These are phyloP conservation scores for Sporisorium exsertum DNA, from an alignment of 1,284 basidiomycete species.

Conservation along the genomic window DNA sequence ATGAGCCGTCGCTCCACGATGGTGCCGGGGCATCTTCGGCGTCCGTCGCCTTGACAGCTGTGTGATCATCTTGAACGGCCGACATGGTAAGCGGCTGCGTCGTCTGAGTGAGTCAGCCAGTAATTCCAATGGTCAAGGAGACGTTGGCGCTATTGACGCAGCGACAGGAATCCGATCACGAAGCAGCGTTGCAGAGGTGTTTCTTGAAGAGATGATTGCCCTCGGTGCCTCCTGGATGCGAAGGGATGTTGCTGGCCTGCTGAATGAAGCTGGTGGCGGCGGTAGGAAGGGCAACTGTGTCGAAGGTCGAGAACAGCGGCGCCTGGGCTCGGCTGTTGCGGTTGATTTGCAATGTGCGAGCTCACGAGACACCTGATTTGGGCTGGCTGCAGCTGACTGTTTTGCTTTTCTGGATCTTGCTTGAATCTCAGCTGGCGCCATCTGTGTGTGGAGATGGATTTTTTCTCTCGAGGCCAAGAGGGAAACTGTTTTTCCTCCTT, in stretches of 20 bases:
- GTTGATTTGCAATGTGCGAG: slow-evolving; percentile 13
- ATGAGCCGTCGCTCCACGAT: slow-evolving; percentile 44
- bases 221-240: background rate
- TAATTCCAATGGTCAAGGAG: background rate
- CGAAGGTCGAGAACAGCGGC: background rate
- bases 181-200: background rate
- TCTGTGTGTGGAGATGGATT: background rate
- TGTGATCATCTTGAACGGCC: slow-evolving; percentile 9
- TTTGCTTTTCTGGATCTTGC: slow-evolving; percentile 1
- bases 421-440: background rate
- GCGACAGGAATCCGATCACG: background rate
- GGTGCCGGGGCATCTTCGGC: slow-evolving; percentile 17
- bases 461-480: no score
- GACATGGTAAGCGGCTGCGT: slow-evolving; percentile 18
- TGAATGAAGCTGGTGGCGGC: slow-evolving; percentile 2
- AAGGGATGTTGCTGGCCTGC: background rate
- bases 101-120: slow-evolving; percentile 1
- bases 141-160: background rate
- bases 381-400: background rate
- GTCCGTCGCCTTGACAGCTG: background rate
- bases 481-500: no score
- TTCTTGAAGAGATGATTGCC: background rate
- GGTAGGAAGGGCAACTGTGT: background rate
- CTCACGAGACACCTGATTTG: slow-evolving; percentile 21
- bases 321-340: background rate